Percentiles rank a stretch among this genome's conserved stretches.
Evolutionary conservation across 371 early-diverging fungal species (phyloP).

Genomic region (Syncephalastrum sp.): DNA sequence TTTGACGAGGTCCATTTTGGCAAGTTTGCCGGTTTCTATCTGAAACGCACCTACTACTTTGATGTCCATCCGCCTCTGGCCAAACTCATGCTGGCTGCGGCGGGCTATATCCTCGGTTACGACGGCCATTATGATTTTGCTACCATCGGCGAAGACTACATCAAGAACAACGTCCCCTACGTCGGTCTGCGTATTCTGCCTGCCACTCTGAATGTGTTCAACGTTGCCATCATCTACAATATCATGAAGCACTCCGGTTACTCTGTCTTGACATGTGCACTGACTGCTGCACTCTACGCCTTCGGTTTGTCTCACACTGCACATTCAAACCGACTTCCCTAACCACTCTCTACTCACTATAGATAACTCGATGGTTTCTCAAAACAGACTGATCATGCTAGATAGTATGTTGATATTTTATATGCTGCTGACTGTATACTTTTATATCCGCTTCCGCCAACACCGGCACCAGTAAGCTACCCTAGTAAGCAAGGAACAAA

Average conservation of each 20-base stretch:
- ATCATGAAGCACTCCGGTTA: slow-evolving; percentile 89
- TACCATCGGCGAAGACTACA: slow-evolving; percentile 90
- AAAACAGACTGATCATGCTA: slow-evolving; percentile 90
- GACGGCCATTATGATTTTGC: slow-evolving; percentile 94
- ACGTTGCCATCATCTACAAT: slow-evolving; percentile 77
- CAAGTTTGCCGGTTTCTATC: slow-evolving; percentile 97
- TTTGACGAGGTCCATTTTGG: slow-evolving; percentile 99
- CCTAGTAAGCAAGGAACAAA: not conserved
- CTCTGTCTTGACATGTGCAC: slow-evolving; percentile 69
- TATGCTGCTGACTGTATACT: slow-evolving; percentile 76
- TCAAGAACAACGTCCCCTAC: slow-evolving; percentile 88
- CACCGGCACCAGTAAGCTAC: slow-evolving; percentile 58
- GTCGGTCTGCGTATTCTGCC: slow-evolving; percentile 79
- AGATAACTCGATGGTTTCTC: slow-evolving; percentile 91
- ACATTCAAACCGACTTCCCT: not conserved
- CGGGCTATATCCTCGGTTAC: slow-evolving; percentile 85
- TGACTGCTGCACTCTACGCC: slow-evolving; percentile 77
- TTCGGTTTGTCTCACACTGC: slow-evolving; percentile 60
- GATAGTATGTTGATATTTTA: slow-evolving; percentile 93
- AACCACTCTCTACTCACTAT: not conserved
- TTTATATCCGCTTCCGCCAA: slow-evolving; percentile 87
- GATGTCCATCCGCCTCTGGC: slow-evolving; percentile 99
- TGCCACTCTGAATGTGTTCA: slow-evolving; percentile 79
- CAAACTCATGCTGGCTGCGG: slow-evolving; percentile 91
- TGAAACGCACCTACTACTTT: slow-evolving; percentile 94